Base-by-base conservation (phyloP, 345 rosid genomes). In the Arabidopsis suecica region DNA sequence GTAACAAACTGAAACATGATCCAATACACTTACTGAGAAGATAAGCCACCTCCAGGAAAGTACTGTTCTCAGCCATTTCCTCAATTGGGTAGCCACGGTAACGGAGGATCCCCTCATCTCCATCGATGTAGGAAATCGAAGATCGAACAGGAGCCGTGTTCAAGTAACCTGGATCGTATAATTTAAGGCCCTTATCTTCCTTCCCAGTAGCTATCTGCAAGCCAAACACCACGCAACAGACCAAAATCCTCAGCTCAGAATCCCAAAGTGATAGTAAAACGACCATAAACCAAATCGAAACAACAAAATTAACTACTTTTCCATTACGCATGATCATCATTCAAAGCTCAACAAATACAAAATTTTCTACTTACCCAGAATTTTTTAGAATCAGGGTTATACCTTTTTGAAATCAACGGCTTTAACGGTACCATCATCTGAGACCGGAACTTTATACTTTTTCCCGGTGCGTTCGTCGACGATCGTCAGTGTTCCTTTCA, bases 121-220 rank as follows among this genome's bases (percentile, higher is more conserved):
- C 99, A 76, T 95, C 98, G 11, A 95, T 92, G 66, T 92, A 95
- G 60, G 92, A 90, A 68, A 95, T 89, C 9, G 94, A 81, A 0
- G 97, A 95, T 16, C 84, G 84, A 28, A 92, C 98, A 2, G 98
- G 99, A 59, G 99, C 98, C 0, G 97, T 95, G 77, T 95, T 95
- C 75, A 90, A 81, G 69, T 92, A 95, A 32, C 99, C 99, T 1
- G 98, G 98, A 55, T 95, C 99, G 59, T 95, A 92, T 14, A 92
- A 61, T 50, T 94, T 91, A 69, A 94, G 63, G 3, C 98, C 97
- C 75, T 88, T 91, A 77, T 91, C 98, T 32, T 83, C 72, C 71
- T 88, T 87, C 54, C 97, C 96, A 0, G 86, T 79, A 0, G 85
- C 66, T 68, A 95, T 87, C 99, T 95, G 79, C 48, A 74, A 6